phyloP scores from a whole-genome alignment of 2,329 filamentous ascomycete genomes.

The Aspergillus alliaceus region DNA sequence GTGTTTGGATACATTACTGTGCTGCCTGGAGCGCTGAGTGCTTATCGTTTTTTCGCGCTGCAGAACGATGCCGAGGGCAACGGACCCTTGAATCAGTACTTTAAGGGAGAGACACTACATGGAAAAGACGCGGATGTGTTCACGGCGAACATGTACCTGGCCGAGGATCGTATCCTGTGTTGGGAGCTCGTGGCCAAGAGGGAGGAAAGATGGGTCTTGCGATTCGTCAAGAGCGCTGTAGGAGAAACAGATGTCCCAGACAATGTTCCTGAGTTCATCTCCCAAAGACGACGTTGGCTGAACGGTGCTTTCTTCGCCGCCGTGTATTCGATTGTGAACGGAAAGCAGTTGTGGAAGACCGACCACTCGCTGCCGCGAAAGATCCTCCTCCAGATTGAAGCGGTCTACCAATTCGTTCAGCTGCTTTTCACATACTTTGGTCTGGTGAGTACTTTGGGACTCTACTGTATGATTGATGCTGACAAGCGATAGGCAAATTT shows the following conservation, averaged over 20 bases:
- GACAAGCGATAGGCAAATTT: constrained; percentile 70
- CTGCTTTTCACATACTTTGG: constrained; percentile 97
- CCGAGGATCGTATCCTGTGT: constrained; percentile 97
- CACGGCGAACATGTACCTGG: constrained; percentile 98
- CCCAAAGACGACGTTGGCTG: constrained; percentile 92
- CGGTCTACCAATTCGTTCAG: constrained; percentile 90
- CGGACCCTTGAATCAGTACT: constrained; percentile 94
- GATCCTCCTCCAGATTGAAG: constrained; percentile 88
- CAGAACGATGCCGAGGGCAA: constrained; percentile 97
- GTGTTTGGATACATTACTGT: constrained; percentile 99
- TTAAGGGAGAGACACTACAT: constrained; percentile 97
- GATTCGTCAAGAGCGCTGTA: constrained; percentile 94
- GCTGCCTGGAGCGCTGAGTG: constrained; percentile 88
- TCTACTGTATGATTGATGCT: neutral
- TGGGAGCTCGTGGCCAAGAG: constrained; percentile 97
- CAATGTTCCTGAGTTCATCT: constrained; percentile 91
- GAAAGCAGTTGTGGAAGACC: constrained; percentile 86
- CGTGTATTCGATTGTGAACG: constrained; percentile 95
- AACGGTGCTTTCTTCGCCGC: constrained; percentile 99
- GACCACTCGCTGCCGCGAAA: constrained; percentile 90
- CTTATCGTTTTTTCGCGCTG: constrained; percentile 91
- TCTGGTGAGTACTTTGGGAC: constrained; percentile 49
- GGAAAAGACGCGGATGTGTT: constrained; percentile 96
- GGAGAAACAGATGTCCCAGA: constrained; percentile 97
- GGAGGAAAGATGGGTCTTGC: constrained; percentile 92